phyloP scores from a whole-genome alignment of 345 rosid species.

The Geranium brycei region DNA sequence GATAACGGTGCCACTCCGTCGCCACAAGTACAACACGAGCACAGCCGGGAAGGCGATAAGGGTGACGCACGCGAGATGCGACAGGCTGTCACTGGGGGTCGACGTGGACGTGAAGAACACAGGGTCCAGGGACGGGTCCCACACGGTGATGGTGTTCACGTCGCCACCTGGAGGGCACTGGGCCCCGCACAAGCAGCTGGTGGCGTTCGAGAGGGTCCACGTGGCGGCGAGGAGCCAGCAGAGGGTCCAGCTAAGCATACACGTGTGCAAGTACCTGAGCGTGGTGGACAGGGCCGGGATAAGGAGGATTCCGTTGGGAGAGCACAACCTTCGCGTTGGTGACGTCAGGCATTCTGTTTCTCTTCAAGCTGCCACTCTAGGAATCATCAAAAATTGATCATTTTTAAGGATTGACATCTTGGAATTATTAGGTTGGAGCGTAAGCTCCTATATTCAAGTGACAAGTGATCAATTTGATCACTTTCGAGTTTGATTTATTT shows the following conservation, averaged over 20 bases:
- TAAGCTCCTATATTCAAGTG: neutral
- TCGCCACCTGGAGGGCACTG: slow-evolving; percentile 44
- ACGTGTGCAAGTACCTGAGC: slow-evolving; percentile 69
- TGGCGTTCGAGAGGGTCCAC: slow-evolving; percentile 58
- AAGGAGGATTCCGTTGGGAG: slow-evolving; percentile 82
- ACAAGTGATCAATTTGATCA: neutral
- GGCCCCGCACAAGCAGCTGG: slow-evolving; percentile 42
- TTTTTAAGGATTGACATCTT: neutral
- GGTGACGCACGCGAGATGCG: slow-evolving; percentile 49
- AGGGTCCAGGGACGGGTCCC: slow-evolving; percentile 56
- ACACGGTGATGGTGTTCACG: slow-evolving; percentile 59
- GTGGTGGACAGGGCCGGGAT: slow-evolving; percentile 60
- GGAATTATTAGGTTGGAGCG: neutral
- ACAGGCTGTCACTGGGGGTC: slow-evolving; percentile 22
- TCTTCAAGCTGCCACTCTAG: neutral
- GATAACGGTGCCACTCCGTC: slow-evolving; percentile 28
- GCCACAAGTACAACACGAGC: slow-evolving; percentile 23
- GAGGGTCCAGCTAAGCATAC: slow-evolving; percentile 34
- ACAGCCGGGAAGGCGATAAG: slow-evolving; percentile 24
- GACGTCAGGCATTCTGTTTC: slow-evolving; percentile 10
- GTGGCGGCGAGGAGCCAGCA: slow-evolving; percentile 40
- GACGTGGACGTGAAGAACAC: slow-evolving; percentile 58
- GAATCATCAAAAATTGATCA: neutral
- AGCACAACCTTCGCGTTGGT: slow-evolving; percentile 60
- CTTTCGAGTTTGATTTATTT: neutral